Base-by-base conservation (phyloP, 176 grass and related monocot genomes). In the Oryza glumipatula region DNA sequence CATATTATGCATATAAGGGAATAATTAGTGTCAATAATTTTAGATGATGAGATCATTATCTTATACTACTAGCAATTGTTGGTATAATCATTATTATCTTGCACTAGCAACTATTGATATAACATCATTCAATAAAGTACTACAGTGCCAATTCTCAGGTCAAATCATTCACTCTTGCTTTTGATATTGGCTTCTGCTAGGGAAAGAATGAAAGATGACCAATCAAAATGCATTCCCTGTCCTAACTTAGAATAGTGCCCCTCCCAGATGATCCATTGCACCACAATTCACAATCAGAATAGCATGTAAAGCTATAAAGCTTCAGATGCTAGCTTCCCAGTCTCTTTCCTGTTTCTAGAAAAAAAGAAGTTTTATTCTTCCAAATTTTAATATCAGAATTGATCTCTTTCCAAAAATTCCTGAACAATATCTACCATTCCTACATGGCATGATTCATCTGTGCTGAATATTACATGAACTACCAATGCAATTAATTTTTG, bases 211-310 rank as follows among this genome's bases (percentile, higher is more conserved):
- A 46, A 58, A 58, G 36, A 46, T 48, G 76, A 41, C 76, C 26
- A 56, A 75, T 36, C 47, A 73, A 58, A 68, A 80, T 84, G 21
- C 52, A 30, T 80, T 73, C 22, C 19, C 41, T 61, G 67, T 84
- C 47, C 13, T 60, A 65, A 70, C 30, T 44, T 11, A 35, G 48
- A 76, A 61, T 68, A 38, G 35, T 8, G 19, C 44, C 69, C 78
- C 33, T 88, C 68, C 56, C 74, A 24, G 60, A 79, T 61, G 69
- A 46, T 33, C 52, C 26, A 70, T 65, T 71, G 7, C 65, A 15
- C 76, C 78, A 23, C 28, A 19, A n/a, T 66, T 82, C 79, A 23
- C 41, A 26, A n/a, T 72, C 67, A 12, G 41, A 60, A 33, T 26
- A 82, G 51, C 49, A 82, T 63, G 65, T 24, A 60, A 65, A 70